Evolutionary conservation across 2,329 filamentous ascomycete genomes (phyloP), one percentile per base, ranked within the genome.

Genomic region (Penicillium sp.): DNA sequence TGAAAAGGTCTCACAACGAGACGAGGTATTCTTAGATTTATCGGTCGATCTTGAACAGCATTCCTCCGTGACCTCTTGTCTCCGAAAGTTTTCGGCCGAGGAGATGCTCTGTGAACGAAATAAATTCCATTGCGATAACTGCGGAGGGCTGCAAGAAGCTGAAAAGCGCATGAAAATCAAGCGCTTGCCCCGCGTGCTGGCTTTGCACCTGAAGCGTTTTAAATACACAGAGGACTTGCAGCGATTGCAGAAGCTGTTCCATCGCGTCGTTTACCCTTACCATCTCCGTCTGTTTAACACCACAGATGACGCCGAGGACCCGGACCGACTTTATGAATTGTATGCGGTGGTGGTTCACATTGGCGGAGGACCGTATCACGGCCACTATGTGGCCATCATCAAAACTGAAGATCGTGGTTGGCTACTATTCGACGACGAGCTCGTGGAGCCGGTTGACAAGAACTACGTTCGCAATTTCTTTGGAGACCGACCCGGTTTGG

Each of bases 101-200:
- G 94, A 99, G 74, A 97, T 97, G 91, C 82, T 99, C 54, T 97
- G 94, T 69, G 94, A 99, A 76, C 84, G 92, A 57, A 97, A 99
- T 78, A 99, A 99, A 70, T 99, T 99, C 63, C 93, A 99, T 70
- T 99, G 94, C 75, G 94, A 99, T 71, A 92, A 92, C 65, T 99
- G 94, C 64, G 94, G 94, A 49, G 94, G 94, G 2, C 78, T 99
- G 51, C 94, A 99, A 74, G 94, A 99, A 75, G 94, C 94, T 0
- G 94, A 99, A 74, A 99, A 97, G 79, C 85, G 94, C 60, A 99
- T 99, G 94, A 99, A 97, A 79, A 93, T 99, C 64, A 97, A 99
- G 78, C 85, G 90, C 49, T 77, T 97, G 68, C 94, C 94, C 4
- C 91, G 90, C 68, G 91, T 99, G 56, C 76, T 99, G 60, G 92